These are phyloP conservation scores for Rhizopus sp. DNA, from an alignment of 371 early-diverging fungal genomes.

Conservation along the genomic window DNA sequence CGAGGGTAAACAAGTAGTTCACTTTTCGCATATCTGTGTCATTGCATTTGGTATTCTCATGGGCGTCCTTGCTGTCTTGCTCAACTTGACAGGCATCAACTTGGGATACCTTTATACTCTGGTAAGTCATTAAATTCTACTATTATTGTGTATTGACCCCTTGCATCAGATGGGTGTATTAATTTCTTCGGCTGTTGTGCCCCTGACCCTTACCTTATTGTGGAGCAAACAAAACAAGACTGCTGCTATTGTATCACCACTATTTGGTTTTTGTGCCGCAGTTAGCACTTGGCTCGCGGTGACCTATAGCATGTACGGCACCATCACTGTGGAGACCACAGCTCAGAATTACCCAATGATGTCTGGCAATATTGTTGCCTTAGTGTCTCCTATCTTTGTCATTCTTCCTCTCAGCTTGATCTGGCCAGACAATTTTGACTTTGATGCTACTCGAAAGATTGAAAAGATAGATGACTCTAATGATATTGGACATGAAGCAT, in stretches of 20 bases:
- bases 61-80: conserved; percentile 63
- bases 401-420: conserved; percentile 35
- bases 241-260: conserved; percentile 57
- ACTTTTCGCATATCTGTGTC: conserved; percentile 58
- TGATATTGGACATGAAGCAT: conserved; percentile 8
- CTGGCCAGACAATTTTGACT: conserved; percentile 65
- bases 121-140: conserved; percentile 8
- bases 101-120: conserved; percentile 66
- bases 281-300: conserved; percentile 64
- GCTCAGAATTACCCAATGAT: conserved; percentile 71
- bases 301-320: conserved; percentile 55
- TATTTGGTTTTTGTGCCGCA: conserved; percentile 56
- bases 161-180: conserved; percentile 63
- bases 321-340: conserved; percentile 56
- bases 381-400: conserved; percentile 31
- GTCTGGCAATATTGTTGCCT: conserved; percentile 63
- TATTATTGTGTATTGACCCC: neutral
- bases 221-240: conserved; percentile 64
- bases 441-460: conserved; percentile 53
- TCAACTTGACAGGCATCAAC: conserved; percentile 63
- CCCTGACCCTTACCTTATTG: conserved; percentile 61
- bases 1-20: conserved; percentile 57
- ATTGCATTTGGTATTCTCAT: conserved; percentile 65
- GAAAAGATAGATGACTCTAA: conserved; percentile 48
- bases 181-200: conserved; percentile 65